Base-by-base conservation (phyloP, 495 filamentous ascomycete species). In the Daldinia concentrica region DNA sequence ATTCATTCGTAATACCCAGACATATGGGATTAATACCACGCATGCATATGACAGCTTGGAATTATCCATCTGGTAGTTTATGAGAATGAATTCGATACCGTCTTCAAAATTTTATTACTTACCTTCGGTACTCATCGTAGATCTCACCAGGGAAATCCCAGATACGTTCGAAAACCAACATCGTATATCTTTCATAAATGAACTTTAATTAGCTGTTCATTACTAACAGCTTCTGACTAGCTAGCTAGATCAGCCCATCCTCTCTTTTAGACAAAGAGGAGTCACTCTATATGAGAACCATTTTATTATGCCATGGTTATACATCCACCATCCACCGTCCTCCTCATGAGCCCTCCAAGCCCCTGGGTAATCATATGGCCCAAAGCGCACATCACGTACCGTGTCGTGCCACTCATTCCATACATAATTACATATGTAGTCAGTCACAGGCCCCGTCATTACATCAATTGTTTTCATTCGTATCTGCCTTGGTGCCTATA, bases 401-500 rank as follows among this genome's bases (percentile, higher is more conserved):
- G 43, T 48, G 4, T 7, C 17, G 6, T 45, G 11, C 43, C 43
- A 22, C 43, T 22, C 19, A 14, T 24, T 48, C 43, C 43, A 22
- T 48, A 48, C 43, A 48, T 5, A 48, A 24, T 48, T 32, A 32
- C 29, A 30, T 32, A 32, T 32, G 29, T 32, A 32, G 29, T 32
- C 29, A 32, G 7, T 32, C 29, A 32, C 29, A 9, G 6, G 29
- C 29, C 29, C 29, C 29, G 19, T 37, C 34, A 50, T 50, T 36
- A 62, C 26, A 29, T 62, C 58, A 27, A 29, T 58, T 57, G 30
- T 15, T 66, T 69, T 60, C 62, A 51, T 62, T 71, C 58, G 30
- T 66, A 71, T 56, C 68, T 60, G 57, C 29, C 57, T 55, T 48
- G 17, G 51, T 45, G 29, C 58, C 58, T 37, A 36, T 57, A 19